A percentile compares a stretch with the other conserved stretches of the same genome.
Conservation (phyloP, 495 filamentous ascomycete species). For the Pyronema domesticum region DNA sequence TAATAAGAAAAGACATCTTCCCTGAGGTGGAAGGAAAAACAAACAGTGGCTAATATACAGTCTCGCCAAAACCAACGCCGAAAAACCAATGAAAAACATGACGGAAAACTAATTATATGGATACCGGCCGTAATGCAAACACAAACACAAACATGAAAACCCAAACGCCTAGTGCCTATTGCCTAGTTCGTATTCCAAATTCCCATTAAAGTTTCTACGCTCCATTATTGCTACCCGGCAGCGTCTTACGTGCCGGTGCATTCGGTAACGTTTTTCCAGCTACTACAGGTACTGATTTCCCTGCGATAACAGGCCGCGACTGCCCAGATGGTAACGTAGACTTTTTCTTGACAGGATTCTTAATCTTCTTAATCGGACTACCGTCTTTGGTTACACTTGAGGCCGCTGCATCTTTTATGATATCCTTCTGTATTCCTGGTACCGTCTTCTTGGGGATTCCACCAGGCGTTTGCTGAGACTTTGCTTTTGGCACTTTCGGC, state of each 20-base stretch:
- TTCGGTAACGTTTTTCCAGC: background rate
- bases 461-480: background rate
- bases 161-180: background rate
- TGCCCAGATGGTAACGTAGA: background rate
- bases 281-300: slow-evolving; percentile 9
- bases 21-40: background rate
- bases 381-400: slow-evolving; percentile 4
- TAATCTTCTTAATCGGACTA: slow-evolving; percentile 8
- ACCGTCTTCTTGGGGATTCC: background rate
- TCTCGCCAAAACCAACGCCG: background rate
- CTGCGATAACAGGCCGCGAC: slow-evolving; percentile 4
- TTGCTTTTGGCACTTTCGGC: background rate
- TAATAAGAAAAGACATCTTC: background rate
- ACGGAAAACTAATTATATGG: background rate
- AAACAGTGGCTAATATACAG: background rate
- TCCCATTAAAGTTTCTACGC: background rate
- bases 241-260: slow-evolving; percentile 9
- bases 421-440: background rate
- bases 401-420: slow-evolving; percentile 1
- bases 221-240: slow-evolving; percentile 8
- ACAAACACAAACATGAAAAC: background rate
- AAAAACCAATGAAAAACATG: background rate
- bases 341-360: slow-evolving; percentile 14
- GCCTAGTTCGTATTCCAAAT: too few species aligned
- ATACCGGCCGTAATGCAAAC: background rate